phyloP scores from a whole-genome alignment of 1,139 yeast genomes.

The Candida anutae region DNA sequence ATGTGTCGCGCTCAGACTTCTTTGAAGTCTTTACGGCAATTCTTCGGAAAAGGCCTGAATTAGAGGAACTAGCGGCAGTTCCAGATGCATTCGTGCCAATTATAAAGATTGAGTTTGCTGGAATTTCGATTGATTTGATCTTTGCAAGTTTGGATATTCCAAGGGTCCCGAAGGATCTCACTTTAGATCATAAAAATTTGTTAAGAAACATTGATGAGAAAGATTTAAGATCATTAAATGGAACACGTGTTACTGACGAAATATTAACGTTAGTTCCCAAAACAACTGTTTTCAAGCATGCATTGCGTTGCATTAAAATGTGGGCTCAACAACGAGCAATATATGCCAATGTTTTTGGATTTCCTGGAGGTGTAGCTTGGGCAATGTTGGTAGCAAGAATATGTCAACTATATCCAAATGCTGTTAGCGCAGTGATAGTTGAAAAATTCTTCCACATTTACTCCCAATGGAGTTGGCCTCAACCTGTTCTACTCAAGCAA shows the following conservation, averaged over 20 bases:
- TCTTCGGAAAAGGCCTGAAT: constrained; percentile 61
- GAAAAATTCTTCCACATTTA: constrained; percentile 82
- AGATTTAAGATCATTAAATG: constrained; percentile 83
- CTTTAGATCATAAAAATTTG: constrained; percentile 77
- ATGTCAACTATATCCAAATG: constrained; percentile 93
- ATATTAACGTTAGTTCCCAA: constrained; percentile 84
- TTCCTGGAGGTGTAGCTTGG: constrained; percentile 99
- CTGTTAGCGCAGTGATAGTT: constrained; percentile 85
- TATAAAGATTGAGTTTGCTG: constrained; percentile 77
- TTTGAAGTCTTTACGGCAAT: constrained; percentile 70
- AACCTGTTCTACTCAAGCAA: constrained; percentile 84
- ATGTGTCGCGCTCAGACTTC: constrained; percentile 85
- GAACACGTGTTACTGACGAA: constrained; percentile 96
- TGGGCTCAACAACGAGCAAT: constrained; percentile 97
- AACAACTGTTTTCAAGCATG: constrained; percentile 87
- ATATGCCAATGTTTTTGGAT: constrained; percentile 90
- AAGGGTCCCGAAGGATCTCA: constrained; percentile 66
- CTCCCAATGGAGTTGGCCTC: constrained; percentile 97
- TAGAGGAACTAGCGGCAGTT: constrained; percentile 85
- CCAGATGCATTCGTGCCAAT: constrained; percentile 98
- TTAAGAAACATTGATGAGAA: constrained; percentile 82
- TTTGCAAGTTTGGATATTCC: constrained; percentile 78
- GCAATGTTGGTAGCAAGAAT: constrained; percentile 97
- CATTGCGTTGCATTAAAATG: constrained; percentile 82
- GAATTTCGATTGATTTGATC: constrained; percentile 85